Base-by-base conservation (phyloP, 768 basidiomycete species). In the Boletus patriciae region DNA sequence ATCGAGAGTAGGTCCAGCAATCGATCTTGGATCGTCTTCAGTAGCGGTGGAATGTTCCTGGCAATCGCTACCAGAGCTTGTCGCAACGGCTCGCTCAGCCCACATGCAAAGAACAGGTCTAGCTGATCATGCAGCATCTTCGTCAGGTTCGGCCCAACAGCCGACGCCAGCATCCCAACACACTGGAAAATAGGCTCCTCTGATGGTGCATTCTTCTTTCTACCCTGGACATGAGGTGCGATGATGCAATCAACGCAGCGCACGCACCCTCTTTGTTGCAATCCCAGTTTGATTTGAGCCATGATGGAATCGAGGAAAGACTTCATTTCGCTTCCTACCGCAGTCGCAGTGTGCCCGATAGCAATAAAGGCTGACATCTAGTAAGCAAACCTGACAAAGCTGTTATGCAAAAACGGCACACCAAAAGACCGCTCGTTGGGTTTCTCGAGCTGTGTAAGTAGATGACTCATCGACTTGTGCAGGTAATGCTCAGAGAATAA, bases 181-280 rank as follows among this genome's bases (percentile, higher is more conserved):
- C 97, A 98, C 78, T 98, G 92, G 68, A 99, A 98, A 56, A 98
- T 94, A 0, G 95, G 90, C 61, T 94, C 94, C 71, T 98, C 95
- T 16, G 88, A 87, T 3, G 92, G 90, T 2, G 94, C 91, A 67
- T 93, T 94, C 79, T 94, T 96, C 67, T 87, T 86, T 55, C 85
- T 87, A 59, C 29, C 36, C 15, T 23, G 2, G 49, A 33, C 29
- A 38, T 66, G 56, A 62, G 52, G 16, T 49, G 7, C 0, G 31
- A 38, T 19, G 37, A 45, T 25, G 13, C 44, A 36, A 29, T 43
- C 44, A 41, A 13, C 6, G 12, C 11, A 9, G 4, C 10, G 4
- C 15, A 66, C 81, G 60, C 67, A 94, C 94, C 95, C 95, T 75
- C 91, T 79, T 61, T 82, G 82, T 67, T 92, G 88, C 44, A 99